phyloP scores from a whole-genome alignment of 805 yeast species.

The Teunomyces aglyptinius region DNA sequence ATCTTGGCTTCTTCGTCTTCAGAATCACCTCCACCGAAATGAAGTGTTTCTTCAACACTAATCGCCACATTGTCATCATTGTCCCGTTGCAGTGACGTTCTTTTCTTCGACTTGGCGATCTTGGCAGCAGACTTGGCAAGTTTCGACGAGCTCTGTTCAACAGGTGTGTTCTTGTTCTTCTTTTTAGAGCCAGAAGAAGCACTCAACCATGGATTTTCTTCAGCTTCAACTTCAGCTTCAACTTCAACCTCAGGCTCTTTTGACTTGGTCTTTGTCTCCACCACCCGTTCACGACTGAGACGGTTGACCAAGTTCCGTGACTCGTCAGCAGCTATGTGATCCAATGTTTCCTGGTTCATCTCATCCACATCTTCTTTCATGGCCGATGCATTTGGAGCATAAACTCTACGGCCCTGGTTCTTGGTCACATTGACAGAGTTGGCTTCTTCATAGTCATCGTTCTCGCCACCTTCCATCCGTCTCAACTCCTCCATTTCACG shows the following conservation, averaged over 20 bases:
- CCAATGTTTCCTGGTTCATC: constrained; percentile 31
- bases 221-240: constrained; percentile 12
- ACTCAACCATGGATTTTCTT: constrained; percentile 39
- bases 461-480: constrained; percentile 42
- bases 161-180: constrained; percentile 27
- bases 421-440: constrained; percentile 48
- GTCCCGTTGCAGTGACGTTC: constrained; percentile 29
- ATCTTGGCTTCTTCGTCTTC: constrained; percentile 42
- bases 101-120: constrained; percentile 35
- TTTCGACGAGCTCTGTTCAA: constrained; percentile 38
- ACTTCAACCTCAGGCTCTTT: constrained; percentile 17
- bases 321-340: constrained; percentile 53
- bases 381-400: constrained; percentile 61
- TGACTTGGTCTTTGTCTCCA: not conserved
- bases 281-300: constrained; percentile 22
- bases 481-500: constrained; percentile 51
- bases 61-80: constrained; percentile 40
- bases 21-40: constrained; percentile 49
- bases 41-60: constrained; percentile 54
- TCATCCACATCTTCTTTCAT: constrained; percentile 35
- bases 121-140: constrained; percentile 40
- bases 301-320: constrained; percentile 44
- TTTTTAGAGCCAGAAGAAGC: constrained; percentile 18
- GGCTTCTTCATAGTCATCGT: constrained; percentile 36
- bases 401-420: constrained; percentile 79